phyloP scores from a whole-genome alignment of 345 rosid genomes.

The Ricinus communis region DNA sequence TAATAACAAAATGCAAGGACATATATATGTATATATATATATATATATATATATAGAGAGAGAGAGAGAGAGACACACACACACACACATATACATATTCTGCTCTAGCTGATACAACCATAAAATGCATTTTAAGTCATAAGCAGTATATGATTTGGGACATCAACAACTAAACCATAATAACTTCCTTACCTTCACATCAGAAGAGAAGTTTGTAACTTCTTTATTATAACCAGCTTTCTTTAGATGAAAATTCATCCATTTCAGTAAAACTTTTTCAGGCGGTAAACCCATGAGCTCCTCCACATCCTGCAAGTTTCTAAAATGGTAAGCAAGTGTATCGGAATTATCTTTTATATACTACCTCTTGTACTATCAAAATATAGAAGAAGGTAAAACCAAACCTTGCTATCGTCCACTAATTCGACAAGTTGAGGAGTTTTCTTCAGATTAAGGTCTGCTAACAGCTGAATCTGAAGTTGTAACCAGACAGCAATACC shows the following conservation, averaged over 20 bases:
- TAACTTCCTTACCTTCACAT: constrained; percentile 71
- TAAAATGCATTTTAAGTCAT: background rate
- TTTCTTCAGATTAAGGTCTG: constrained; percentile 90
- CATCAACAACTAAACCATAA: constrained; percentile 14
- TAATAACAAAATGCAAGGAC: background rate
- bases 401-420: constrained; percentile 78
- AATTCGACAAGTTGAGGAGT: constrained; percentile 91
- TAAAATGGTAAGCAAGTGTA: background rate
- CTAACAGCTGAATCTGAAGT: constrained; percentile 85
- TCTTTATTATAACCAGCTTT: constrained; percentile 85
- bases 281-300: constrained; percentile 92
- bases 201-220: constrained; percentile 92
- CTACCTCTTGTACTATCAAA: background rate
- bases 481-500: constrained; percentile 1
- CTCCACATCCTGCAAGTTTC: constrained; percentile 74
- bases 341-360: background rate
- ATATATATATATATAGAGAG: too few relatives aligned
- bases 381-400: background rate
- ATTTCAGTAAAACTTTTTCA: constrained; percentile 88
- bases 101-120: constrained; percentile 20
- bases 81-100: too few relatives aligned
- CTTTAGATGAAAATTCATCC: constrained; percentile 98
- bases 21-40: too few relatives aligned
- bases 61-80: too few relatives aligned
- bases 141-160: background rate